These are phyloP conservation scores for Anthostomella pinea DNA, from an alignment of 2,329 filamentous ascomycete species.

Conservation along the genomic window DNA sequence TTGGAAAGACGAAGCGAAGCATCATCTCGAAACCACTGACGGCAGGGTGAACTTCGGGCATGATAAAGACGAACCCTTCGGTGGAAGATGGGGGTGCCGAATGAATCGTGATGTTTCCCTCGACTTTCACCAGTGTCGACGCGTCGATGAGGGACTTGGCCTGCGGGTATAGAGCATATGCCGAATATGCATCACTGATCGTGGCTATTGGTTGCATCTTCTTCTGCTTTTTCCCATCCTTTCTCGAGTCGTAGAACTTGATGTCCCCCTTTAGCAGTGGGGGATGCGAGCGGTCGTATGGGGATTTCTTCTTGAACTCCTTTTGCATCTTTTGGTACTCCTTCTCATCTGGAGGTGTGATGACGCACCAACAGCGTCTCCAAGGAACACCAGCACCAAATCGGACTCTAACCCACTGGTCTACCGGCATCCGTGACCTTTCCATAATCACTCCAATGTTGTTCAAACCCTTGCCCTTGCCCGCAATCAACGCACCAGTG, in stretches of 20 bases:
- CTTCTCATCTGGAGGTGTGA: conserved; percentile 90
- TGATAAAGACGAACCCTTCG: conserved; percentile 95
- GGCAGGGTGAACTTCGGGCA: conserved; percentile 92
- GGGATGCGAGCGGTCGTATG: conserved; percentile 70
- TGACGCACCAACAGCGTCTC: conserved; percentile 95
- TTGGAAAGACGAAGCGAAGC: conserved; percentile 86
- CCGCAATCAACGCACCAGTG: conserved; percentile 90
- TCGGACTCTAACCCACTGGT: conserved; percentile 92
- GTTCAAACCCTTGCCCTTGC: conserved; percentile 85
- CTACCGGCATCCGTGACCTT: conserved; percentile 69
- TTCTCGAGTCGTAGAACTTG: conserved; percentile 86
- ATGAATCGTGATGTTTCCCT: conserved; percentile 87
- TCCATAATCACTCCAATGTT: conserved; percentile 90
- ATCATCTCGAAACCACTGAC: conserved; percentile 95
- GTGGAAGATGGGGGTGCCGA: conserved; percentile 71
- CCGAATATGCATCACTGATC: conserved; percentile 84
- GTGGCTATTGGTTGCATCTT: conserved; percentile 88
- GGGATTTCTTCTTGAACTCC: conserved; percentile 73
- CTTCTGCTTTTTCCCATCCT: conserved; percentile 79
- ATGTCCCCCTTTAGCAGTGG: conserved; percentile 80
- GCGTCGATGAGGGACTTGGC: conserved; percentile 91
- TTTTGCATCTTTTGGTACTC: conserved; percentile 83
- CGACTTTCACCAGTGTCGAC: conserved; percentile 90
- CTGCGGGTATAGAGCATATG: conserved; percentile 94
- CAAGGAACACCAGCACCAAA: conserved; percentile 96